Conservation (phyloP, 257 asterid genomes). For the Solanum bulbocastanum region DNA sequence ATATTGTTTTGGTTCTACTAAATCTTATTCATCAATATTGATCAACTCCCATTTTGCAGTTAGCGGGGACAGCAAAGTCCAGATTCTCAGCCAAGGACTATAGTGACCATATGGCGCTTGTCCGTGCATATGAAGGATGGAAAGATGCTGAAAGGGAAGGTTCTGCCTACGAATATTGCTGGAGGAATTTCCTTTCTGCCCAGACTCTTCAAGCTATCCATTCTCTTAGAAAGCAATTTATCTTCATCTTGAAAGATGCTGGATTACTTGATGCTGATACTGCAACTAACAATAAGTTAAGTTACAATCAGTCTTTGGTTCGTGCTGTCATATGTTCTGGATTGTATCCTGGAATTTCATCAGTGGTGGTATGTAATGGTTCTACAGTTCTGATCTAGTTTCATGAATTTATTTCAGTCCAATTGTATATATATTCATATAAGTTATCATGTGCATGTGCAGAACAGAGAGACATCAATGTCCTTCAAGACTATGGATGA, state of each 20-base stretch:
- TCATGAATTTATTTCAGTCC: background rate
- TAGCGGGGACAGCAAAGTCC: slow-evolving; percentile 92
- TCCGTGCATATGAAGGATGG: slow-evolving; percentile 99
- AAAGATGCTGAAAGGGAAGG: slow-evolving; percentile 99
- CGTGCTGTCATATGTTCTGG: slow-evolving; percentile 99
- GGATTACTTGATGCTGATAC: slow-evolving; percentile 62
- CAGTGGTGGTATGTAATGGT: slow-evolving; percentile 66
- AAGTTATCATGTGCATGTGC: slow-evolving; percentile 16
- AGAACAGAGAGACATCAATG: slow-evolving; percentile 95
- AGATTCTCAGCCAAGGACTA: slow-evolving; percentile 98
- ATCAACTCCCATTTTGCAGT: slow-evolving; percentile 29
- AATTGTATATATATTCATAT: background rate
- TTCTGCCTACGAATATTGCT: slow-evolving; percentile 88
- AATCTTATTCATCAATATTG: background rate
- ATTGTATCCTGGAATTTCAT: slow-evolving; percentile 86
- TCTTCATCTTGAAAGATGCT: slow-evolving; percentile 80
- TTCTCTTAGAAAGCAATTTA: slow-evolving; percentile 88
- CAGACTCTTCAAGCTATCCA: slow-evolving; percentile 98
- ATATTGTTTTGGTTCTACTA: background rate
- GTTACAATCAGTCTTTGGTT: slow-evolving; percentile 91
- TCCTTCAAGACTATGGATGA: slow-evolving; percentile 99
- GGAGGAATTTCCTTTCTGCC: slow-evolving; percentile 92
- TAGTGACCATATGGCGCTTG: slow-evolving; percentile 99
- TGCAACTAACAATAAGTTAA: slow-evolving; percentile 53
- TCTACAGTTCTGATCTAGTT: background rate